Conservation (phyloP, 139 green algal species). For the Mesotaenium endlicherianum region DNA sequence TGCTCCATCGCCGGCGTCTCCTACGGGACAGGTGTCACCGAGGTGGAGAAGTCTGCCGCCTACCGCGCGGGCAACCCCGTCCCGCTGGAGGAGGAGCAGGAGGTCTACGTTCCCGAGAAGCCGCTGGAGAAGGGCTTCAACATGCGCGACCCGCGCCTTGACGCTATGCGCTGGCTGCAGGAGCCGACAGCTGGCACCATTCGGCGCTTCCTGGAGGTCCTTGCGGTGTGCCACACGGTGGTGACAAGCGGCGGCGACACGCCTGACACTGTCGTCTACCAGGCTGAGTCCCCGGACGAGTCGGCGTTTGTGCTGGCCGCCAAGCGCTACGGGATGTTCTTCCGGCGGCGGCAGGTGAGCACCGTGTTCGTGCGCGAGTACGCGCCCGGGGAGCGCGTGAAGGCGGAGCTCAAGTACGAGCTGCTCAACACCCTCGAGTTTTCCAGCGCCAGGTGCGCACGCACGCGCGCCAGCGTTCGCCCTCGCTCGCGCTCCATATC, state of each 20-base stretch:
- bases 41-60: slow-evolving; percentile 69
- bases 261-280: slow-evolving; percentile 14
- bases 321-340: slow-evolving; percentile 70
- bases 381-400: not conserved
- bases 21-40: slow-evolving; percentile 83
- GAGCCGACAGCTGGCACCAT: slow-evolving; percentile 3
- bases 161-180: slow-evolving; percentile 30
- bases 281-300: slow-evolving; percentile 89
- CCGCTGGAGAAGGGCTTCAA: slow-evolving; percentile 51
- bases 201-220: slow-evolving; percentile 32
- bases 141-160: slow-evolving; percentile 24
- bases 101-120: slow-evolving; percentile 24
- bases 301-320: slow-evolving; percentile 90
- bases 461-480: not conserved
- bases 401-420: slow-evolving; percentile 62
- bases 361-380: slow-evolving; percentile 47
- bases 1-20: slow-evolving; percentile 78
- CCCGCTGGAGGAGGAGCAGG: slow-evolving; percentile 27
- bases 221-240: slow-evolving; percentile 51
- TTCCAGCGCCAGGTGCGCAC: slow-evolving; percentile 26
- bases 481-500: not conserved
- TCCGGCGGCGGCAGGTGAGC: slow-evolving; percentile 29
- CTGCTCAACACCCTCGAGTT: slow-evolving; percentile 92
- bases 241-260: slow-evolving; percentile 3
- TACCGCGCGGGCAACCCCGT: slow-evolving; percentile 12